Evolutionary conservation across 148 eudicot species (phyloP).

Genomic region (Fagopyrum tataricum): DNA sequence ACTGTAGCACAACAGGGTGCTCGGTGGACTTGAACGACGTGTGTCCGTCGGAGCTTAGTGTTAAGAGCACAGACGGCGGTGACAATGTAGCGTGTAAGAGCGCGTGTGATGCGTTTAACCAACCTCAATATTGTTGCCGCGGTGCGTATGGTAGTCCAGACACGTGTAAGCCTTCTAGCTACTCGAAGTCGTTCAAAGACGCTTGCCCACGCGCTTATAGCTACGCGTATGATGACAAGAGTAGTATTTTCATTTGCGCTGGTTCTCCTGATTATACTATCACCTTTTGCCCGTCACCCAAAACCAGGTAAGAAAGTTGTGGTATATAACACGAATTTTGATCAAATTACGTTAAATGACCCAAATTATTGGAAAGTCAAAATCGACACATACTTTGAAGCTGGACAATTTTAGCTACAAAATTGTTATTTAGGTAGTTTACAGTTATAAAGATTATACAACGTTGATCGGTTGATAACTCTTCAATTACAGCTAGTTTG

Average conservation of each 20-base stretch:
- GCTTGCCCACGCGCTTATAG: slow-evolving; percentile 77
- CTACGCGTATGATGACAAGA: slow-evolving; percentile 75
- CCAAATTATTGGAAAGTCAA: too few species aligned
- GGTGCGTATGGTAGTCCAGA: slow-evolving; percentile 50
- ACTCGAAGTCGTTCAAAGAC: slow-evolving; percentile 53
- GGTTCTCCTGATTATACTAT: slow-evolving; percentile 54
- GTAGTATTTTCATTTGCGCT: slow-evolving; percentile 69
- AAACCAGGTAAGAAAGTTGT: slow-evolving; percentile 40
- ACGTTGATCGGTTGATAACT: too few species aligned
- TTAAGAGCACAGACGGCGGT: slow-evolving; percentile 16
- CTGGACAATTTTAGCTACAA: too few species aligned
- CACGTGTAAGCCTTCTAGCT: slow-evolving; percentile 70
- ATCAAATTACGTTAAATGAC: too few species aligned
- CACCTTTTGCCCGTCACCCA: slow-evolving; percentile 64
- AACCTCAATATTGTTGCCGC: slow-evolving; percentile 46
- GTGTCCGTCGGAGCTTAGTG: slow-evolving; percentile 45
- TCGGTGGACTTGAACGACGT: slow-evolving; percentile 33
- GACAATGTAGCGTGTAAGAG: slow-evolving; percentile 44
- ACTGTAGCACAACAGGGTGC: slow-evolving; percentile 56
- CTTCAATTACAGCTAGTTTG: too few species aligned
- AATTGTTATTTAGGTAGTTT: too few species aligned
- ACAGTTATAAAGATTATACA: too few species aligned
- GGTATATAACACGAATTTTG: too few species aligned
- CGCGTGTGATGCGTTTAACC: slow-evolving; percentile 54
- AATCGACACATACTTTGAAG: too few species aligned